A percentile compares a stretch with the other conserved stretches of the same genome.
Evolutionary conservation across 768 basidiomycete species (phyloP).

Genomic region (Sporobolomyces phaffii): DNA sequence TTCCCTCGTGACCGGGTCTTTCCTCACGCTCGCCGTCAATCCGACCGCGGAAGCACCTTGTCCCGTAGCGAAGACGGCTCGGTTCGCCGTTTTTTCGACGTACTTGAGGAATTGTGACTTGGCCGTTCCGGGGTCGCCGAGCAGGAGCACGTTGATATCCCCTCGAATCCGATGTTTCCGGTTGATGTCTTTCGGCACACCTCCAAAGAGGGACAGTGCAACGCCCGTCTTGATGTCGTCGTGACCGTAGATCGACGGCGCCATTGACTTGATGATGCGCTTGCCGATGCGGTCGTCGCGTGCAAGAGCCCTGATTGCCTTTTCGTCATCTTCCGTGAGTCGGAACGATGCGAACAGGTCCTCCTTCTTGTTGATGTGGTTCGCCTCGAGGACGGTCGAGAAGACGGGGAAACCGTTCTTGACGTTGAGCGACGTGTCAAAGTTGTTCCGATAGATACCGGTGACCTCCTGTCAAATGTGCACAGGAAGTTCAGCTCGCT

Average conservation of each 20-base stretch:
- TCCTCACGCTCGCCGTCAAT: constrained; percentile 96
- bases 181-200: constrained; percentile 91
- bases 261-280: constrained; percentile 96
- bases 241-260: constrained; percentile 97
- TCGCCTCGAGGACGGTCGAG: constrained; percentile 95
- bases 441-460: constrained; percentile 96
- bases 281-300: constrained; percentile 92
- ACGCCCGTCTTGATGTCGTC: constrained; percentile 98
- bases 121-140: constrained; percentile 97
- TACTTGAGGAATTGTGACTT: constrained; percentile 99
- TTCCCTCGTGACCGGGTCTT: constrained; percentile 92
- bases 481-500: constrained; percentile 2
- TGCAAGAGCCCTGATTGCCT: constrained; percentile 76
- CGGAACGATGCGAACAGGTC: constrained; percentile 98
- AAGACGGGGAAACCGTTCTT: constrained; percentile 99
- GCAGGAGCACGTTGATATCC: constrained; percentile 91
- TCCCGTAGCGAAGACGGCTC: constrained; percentile 95
- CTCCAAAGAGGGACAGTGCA: constrained; percentile 89
- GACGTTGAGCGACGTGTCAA: constrained; percentile 92
- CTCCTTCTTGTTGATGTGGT: constrained; percentile 98
- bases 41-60: constrained; percentile 98
- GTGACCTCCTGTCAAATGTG: constrained; percentile 75
- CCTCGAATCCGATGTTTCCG: constrained; percentile 93
- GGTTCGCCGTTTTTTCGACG: constrained; percentile 95
- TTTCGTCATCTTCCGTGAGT: constrained; percentile 93